Evolutionary conservation across 805 yeast species (phyloP), one percentile per base, ranked within the genome.

Genomic region (Ogataea allantospora): DNA sequence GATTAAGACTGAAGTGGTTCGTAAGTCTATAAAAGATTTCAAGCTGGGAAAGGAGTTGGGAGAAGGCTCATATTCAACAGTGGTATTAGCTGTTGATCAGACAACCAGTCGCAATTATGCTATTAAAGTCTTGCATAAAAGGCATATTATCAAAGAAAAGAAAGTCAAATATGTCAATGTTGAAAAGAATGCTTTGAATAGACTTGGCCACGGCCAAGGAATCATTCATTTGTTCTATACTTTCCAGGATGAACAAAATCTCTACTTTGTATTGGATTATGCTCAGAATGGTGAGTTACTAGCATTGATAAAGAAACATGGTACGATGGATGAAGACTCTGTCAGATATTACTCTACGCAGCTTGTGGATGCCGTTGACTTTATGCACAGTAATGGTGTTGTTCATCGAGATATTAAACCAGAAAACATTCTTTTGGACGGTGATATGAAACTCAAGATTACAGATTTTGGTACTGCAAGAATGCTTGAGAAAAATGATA

Each of bases 31-130:
- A 17, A 79, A 80, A 48, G 98, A 93, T 60, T 93, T 89, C 60
- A 80, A 78, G 48, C 80, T 93, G 52, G 96, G 96, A 11, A 79
- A 84, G 24, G 80, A 81, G 18, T 70, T 93, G 12, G 99, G 99
- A 2, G 96, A 88, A 59, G 99, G 99, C 2, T 88, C 97, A 2
- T 93, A 91, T 57, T 89, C 97, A 3, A 88, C 95, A 0, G 99
- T 91, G 7, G 81, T 80, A 46, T 78, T 88, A 39, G 99, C 95
- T 1, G 69, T 82, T 2, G 99, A 91, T 55, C 55, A 73, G 11
- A 75, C 77, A 45, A 80, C 83, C 8, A 66, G 76, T 51, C 60
- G 69, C 56, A 61, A 77, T 63, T 85, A 80, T 57, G 95, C 95
- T 2, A 81, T 85, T 8, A 85, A 85, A 56, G 75, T 84, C 3